These are phyloP conservation scores for Paracorniculantispora psalliotae DNA, from an alignment of 2,329 filamentous ascomycete genomes.

Conservation along the genomic window DNA sequence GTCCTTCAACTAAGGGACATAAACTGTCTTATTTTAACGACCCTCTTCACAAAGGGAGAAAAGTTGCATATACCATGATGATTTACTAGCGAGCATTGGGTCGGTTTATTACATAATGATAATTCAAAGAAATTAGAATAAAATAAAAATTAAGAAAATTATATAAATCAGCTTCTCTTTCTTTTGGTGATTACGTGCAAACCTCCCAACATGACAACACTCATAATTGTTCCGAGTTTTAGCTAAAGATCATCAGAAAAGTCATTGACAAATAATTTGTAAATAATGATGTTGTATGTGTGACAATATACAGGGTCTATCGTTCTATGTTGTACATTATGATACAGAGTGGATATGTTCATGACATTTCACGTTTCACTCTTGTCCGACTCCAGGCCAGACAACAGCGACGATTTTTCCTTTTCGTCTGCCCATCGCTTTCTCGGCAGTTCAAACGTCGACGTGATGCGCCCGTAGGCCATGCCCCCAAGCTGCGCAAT, in stretches of 20 bases:
- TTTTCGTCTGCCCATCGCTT: conserved; percentile 21
- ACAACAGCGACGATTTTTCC: conserved; percentile 16
- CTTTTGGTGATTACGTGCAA: too few species aligned
- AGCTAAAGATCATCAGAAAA: neutral
- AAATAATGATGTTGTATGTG: conserved; percentile 1
- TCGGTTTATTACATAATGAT: neutral
- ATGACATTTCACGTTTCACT: neutral
- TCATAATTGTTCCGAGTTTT: too few species aligned
- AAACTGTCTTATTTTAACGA: neutral
- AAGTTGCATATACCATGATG: conserved; percentile 3
- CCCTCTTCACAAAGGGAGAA: neutral
- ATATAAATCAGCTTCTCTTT: too few species aligned
- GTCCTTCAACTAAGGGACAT: conserved; percentile 6
- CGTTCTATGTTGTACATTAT: conserved; percentile 1
- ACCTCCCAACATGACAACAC: too few species aligned
- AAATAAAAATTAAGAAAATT: neutral
- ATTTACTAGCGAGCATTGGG: conserved; percentile 11
- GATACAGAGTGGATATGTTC: neutral
- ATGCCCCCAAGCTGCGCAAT: conserved; percentile 24
- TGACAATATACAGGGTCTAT: neutral
- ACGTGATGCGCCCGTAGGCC: conserved; percentile 21
- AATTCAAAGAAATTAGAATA: neutral
- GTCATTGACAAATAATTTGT: neutral
- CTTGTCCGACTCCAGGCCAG: conserved; percentile 11
- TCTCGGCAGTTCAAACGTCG: conserved; percentile 24